A percentile compares a stretch with the other conserved stretches of the same genome.
These are phyloP conservation scores for Candida dendrica DNA, from an alignment of 805 yeast genomes.

Conservation along the genomic window DNA sequence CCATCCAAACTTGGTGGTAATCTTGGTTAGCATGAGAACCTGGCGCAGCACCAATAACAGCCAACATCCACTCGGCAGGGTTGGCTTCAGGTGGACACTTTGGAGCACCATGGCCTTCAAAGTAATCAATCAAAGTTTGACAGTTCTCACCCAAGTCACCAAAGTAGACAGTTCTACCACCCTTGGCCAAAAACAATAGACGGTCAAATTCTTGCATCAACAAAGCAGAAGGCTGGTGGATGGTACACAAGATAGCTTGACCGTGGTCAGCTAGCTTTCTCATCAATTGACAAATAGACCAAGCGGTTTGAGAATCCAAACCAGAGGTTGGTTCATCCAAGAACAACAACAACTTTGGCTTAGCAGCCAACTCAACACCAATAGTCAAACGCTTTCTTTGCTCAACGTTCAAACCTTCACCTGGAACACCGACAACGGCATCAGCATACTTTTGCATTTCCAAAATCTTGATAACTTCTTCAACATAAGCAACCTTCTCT, in stretches of 20 bases:
- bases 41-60: constrained; percentile 78
- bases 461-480: constrained; percentile 52
- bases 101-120: constrained; percentile 58
- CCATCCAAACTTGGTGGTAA: constrained; percentile 71
- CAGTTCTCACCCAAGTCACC: constrained; percentile 65
- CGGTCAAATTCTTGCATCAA: constrained; percentile 74
- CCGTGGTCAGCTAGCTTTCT: constrained; percentile 53
- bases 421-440: constrained; percentile 69
- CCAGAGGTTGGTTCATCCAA: constrained; percentile 68
- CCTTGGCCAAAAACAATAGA: constrained; percentile 58
- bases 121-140: constrained; percentile 51
- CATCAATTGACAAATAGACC: constrained; percentile 58
- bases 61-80: constrained; percentile 92
- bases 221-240: constrained; percentile 82
- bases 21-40: constrained; percentile 70
- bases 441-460: constrained; percentile 62
- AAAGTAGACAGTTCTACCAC: constrained; percentile 71
- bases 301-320: constrained; percentile 61
- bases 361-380: constrained; percentile 63
- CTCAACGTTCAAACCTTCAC: constrained; percentile 61
- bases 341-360: constrained; percentile 52
- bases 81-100: constrained; percentile 64
- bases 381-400: constrained; percentile 57
- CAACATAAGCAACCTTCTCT: constrained; percentile 63
- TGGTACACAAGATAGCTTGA: constrained; percentile 65